Evolutionary conservation across 1,139 yeast species (phyloP).

Genomic region (Debaryomyces psychrophilus): DNA sequence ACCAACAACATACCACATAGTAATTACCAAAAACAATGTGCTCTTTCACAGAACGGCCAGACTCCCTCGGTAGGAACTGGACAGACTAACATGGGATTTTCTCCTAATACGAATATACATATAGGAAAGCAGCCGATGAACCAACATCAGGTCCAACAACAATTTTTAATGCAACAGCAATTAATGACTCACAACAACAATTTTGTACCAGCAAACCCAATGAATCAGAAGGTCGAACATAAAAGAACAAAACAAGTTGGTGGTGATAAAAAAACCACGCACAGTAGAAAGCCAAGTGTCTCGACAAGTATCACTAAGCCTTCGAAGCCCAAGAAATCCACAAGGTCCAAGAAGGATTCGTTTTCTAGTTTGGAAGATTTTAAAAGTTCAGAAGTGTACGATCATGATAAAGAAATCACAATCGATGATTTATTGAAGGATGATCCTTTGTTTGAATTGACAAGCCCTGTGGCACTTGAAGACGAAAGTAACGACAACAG

Average conservation of each 20-base stretch:
- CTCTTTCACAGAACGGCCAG: background rate
- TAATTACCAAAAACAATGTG: constrained; percentile 2
- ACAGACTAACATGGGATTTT: background rate
- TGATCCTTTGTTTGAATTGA: constrained; percentile 26
- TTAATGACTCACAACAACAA: constrained; percentile 3
- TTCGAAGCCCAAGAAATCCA: constrained; percentile 10
- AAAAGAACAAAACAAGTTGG: background rate
- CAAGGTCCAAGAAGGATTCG: constrained; percentile 8
- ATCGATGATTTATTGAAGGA: constrained; percentile 28
- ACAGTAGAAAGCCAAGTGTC: background rate
- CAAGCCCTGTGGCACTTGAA: constrained; percentile 5
- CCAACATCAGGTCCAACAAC: constrained; percentile 8
- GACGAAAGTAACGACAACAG: constrained; percentile 9
- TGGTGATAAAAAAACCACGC: background rate
- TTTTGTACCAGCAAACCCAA: constrained; percentile 5
- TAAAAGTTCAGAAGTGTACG: constrained; percentile 1
- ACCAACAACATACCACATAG: constrained; percentile 4
- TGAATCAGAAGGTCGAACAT: background rate
- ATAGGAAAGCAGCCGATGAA: background rate
- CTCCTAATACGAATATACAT: background rate
- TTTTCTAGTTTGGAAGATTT: constrained; percentile 5
- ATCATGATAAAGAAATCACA: constrained; percentile 17
- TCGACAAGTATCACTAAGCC: background rate
- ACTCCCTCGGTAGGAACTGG: background rate
- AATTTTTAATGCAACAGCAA: constrained; percentile 10